Evolutionary conservation across 148 eudicot species (phyloP), one percentile per base, ranked within the genome.

Genomic region (Rhododendron ovatum): DNA sequence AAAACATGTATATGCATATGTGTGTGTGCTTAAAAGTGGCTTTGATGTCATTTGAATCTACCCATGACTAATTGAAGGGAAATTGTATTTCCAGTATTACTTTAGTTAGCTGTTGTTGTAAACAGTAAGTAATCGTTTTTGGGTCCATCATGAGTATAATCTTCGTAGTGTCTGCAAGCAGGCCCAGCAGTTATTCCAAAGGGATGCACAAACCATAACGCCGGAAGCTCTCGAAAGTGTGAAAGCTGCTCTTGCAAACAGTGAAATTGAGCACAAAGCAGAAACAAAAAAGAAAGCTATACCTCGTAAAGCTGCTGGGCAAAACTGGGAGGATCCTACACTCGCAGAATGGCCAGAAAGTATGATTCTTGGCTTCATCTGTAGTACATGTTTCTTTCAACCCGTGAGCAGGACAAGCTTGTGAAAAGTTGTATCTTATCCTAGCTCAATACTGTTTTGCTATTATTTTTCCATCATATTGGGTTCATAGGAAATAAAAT

Each of bases 311-410:
- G 99, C 98, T 80, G 98, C 99, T 77, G 99, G 99, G 81, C 98
- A 95, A 87, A 74, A 88, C 61, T 96, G 99, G 99, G 98, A 96
- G 92, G 99, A 96, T 87, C 96, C 99, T 18, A 95, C 98, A 35
- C 98, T 96, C 79, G 95, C 98, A 17, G 98, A 96, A 48, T 96
- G 99, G 99, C 99, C 99, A 18, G 99, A 96, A 89, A 96, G 99
- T 96, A 94, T 45, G 92, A 55, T 73, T 63, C 53, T 22, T 12
- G 1, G 37, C 35, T 10, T 82, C 33, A 61, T 63, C 17, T 22
- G 8, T 35, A 28, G 15, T 59, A 11, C 24, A 20, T 22, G 43
- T 35, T 82, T 20, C 20, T 61, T 82, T 81, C 39, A 12, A 61
- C 55, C 55, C 20, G 7, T 81, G 22, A 26, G 43, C 83, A 55